Percentiles rank a stretch among this genome's conserved stretches.
phyloP scores from a whole-genome alignment of 257 asterid species.

The Petunia secreta region DNA sequence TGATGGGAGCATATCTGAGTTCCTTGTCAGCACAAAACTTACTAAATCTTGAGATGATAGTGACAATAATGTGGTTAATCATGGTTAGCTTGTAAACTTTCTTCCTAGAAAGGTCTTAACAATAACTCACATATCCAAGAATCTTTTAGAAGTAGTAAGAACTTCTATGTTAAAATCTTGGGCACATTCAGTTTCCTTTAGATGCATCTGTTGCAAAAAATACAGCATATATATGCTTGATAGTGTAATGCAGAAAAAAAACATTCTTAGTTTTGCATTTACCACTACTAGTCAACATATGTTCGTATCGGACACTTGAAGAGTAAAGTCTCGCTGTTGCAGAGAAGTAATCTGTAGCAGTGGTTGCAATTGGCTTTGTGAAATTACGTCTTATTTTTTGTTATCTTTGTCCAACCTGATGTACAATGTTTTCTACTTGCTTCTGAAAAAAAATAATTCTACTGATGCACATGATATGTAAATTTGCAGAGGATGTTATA shows the following conservation, averaged over 20 bases:
- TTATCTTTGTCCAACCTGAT: neutral
- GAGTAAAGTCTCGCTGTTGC: neutral
- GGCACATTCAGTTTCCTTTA: constrained; percentile 5
- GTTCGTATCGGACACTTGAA: neutral
- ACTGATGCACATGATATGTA: neutral
- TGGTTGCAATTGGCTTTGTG: neutral
- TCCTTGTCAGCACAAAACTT: constrained; percentile 13
- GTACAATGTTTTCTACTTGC: neutral
- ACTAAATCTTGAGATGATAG: neutral
- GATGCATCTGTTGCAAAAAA: constrained; percentile 5
- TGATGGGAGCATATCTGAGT: constrained; percentile 1
- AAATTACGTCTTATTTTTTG: neutral
- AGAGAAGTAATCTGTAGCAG: neutral
- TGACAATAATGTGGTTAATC: neutral
- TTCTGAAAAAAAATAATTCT: constrained; percentile 1
- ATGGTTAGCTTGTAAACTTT: neutral
- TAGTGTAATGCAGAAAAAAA: neutral
- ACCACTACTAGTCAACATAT: constrained; percentile 8
- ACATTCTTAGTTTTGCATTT: neutral
- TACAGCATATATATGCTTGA: neutral
- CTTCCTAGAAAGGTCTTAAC: constrained; percentile 11
- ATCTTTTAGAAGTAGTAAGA: neutral
- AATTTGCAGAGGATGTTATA: neutral
- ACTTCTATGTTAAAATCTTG: neutral
- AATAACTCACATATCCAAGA: neutral